Conservation (phyloP, 306 rosid species). For the Abrus pulchellus region DNA sequence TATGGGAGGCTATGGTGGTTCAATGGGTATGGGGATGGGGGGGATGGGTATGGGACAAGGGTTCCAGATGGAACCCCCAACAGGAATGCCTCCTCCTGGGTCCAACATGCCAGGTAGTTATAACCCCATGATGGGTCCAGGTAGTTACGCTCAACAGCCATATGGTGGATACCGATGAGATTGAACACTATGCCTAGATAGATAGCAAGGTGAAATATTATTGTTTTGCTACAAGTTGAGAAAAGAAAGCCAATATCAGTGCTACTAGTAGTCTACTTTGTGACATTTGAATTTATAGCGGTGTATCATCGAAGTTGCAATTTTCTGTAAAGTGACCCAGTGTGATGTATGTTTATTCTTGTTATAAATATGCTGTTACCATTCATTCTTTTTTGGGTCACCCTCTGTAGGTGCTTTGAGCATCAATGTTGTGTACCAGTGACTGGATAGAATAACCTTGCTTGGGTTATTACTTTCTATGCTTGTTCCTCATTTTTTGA, state of each 20-base stretch:
- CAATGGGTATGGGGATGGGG: slow-evolving; percentile 68
- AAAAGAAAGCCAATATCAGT: slow-evolving; percentile 41
- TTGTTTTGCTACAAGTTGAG: slow-evolving; percentile 48
- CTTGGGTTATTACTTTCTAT: slow-evolving; percentile 51
- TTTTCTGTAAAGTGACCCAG: slow-evolving; percentile 57
- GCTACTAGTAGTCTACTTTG: slow-evolving; percentile 44
- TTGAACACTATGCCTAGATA: slow-evolving; percentile 40
- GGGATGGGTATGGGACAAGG: slow-evolving; percentile 88
- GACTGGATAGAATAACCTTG: slow-evolving; percentile 50
- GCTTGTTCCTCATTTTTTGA: slow-evolving; percentile 54
- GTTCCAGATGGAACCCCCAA: slow-evolving; percentile 74
- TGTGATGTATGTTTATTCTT: slow-evolving; percentile 57
- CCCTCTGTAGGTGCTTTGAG: slow-evolving; percentile 53
- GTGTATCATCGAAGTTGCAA: slow-evolving; percentile 54
- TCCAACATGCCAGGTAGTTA: slow-evolving; percentile 73
- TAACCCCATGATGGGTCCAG: slow-evolving; percentile 82
- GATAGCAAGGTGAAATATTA: slow-evolving; percentile 43
- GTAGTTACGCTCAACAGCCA: slow-evolving; percentile 80
- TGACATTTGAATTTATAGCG: slow-evolving; percentile 55
- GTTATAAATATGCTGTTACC: slow-evolving; percentile 46
- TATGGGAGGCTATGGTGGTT: slow-evolving; percentile 62
- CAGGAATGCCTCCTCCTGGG: slow-evolving; percentile 69
- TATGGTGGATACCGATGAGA: slow-evolving; percentile 84
- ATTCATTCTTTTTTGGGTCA: slow-evolving; percentile 62
- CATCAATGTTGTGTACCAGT: slow-evolving; percentile 49